These are phyloP conservation scores for Panellus pusillus DNA, from an alignment of 768 basidiomycete species.

Conservation along the genomic window DNA sequence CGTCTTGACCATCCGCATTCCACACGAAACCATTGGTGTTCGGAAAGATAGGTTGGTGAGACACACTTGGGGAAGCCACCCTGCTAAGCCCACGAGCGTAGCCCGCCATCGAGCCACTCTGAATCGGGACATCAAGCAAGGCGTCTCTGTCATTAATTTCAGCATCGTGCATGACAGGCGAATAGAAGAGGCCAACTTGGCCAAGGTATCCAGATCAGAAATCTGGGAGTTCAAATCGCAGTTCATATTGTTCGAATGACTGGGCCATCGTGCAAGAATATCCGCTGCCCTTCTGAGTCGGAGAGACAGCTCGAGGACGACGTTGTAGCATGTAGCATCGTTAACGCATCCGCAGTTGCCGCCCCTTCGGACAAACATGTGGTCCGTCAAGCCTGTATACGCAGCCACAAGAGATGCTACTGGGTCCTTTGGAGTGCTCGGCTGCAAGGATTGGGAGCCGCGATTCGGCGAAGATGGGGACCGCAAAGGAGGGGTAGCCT, in stretches of 20 bases:
- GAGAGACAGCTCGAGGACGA: constrained; percentile 15
- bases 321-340: constrained; percentile 11
- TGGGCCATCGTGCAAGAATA: constrained; percentile 14
- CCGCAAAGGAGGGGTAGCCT: neutral
- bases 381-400: constrained; percentile 14
- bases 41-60: too few relatives aligned
- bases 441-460: neutral
- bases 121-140: constrained; percentile 11
- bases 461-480: neutral
- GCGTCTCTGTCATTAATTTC: constrained; percentile 6
- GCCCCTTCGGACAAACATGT: constrained; percentile 11
- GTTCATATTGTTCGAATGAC: constrained; percentile 5
- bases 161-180: neutral
- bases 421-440: constrained; percentile 1
- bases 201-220: constrained; percentile 12
- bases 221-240: constrained; percentile 13
- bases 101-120: neutral
- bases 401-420: constrained; percentile 14
- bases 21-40: too few relatives aligned
- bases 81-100: too few relatives aligned
- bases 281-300: constrained; percentile 14
- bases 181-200: constrained; percentile 8
- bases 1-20: too few relatives aligned
- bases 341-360: constrained; percentile 12
- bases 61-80: too few relatives aligned